Percentiles rank a stretch among this genome's conserved stretches.
Evolutionary conservation across 2,329 filamentous ascomycete species (phyloP).

Genomic region (Aspergillus fumigatiaffinis): DNA sequence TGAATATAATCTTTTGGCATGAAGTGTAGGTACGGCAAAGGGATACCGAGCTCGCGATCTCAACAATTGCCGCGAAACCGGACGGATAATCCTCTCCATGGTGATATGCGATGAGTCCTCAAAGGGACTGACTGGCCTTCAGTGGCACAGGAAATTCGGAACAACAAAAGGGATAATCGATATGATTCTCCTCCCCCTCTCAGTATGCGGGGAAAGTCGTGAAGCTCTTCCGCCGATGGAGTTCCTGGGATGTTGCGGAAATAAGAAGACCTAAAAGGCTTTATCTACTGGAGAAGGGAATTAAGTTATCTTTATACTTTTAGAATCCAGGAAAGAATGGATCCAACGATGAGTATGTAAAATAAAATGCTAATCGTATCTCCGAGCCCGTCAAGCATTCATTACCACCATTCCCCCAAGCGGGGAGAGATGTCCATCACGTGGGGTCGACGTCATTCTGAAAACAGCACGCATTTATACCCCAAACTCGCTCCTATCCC

Average conservation of each 20-base stretch:
- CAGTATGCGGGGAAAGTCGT: background rate
- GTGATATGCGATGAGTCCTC: background rate
- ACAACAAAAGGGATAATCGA: background rate
- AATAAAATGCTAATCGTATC: background rate
- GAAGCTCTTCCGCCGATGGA: background rate
- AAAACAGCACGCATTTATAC: background rate
- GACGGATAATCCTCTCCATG: conserved; percentile 36
- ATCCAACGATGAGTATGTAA: background rate
- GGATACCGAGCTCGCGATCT: conserved; percentile 33
- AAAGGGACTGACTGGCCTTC: background rate
- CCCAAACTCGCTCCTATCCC: background rate
- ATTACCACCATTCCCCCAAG: background rate
- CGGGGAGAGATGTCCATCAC: conserved; percentile 14
- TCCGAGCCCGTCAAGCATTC: background rate
- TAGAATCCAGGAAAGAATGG: background rate
- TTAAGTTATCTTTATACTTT: background rate
- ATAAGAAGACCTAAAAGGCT: background rate
- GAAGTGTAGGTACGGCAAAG: conserved; percentile 30
- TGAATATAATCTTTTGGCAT: conserved; percentile 37
- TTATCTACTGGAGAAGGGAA: background rate
- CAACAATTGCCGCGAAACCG: conserved; percentile 34
- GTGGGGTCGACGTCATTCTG: conserved; percentile 13
- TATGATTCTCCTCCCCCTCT: background rate
- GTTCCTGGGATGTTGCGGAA: background rate
- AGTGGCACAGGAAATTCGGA: background rate